A percentile compares a stretch with the other conserved stretches of the same genome.
Conservation (phyloP, 495 filamentous ascomycete genomes). For the Chaetomium fimeti region DNA sequence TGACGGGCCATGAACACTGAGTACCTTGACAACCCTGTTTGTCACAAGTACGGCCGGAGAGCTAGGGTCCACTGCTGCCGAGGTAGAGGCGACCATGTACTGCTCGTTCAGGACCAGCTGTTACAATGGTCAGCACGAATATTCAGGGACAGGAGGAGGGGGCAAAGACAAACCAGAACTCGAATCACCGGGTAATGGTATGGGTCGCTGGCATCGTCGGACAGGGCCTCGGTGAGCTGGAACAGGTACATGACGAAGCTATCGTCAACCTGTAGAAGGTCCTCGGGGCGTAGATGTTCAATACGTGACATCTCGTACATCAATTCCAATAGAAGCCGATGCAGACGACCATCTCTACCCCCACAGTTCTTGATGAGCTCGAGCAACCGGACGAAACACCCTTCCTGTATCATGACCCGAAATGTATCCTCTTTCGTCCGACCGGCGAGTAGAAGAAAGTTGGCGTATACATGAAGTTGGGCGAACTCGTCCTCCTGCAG, state of each 20-base stretch:
- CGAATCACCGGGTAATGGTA: constrained; percentile 96
- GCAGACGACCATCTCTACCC: constrained; percentile 65
- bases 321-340: constrained; percentile 79
- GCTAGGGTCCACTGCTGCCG: constrained; percentile 54
- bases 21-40: constrained; percentile 87
- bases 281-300: constrained; percentile 73
- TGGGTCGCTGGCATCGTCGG: constrained; percentile 87
- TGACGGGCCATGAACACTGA: constrained; percentile 70
- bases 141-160: not conserved
- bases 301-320: constrained; percentile 97
- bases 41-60: constrained; percentile 59
- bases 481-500: constrained; percentile 83
- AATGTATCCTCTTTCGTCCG: constrained; percentile 74
- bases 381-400: constrained; percentile 76
- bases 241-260: constrained; percentile 82
- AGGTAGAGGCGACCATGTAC: constrained; percentile 80
- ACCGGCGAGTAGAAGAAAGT: constrained; percentile 89
- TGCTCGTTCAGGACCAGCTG: constrained; percentile 97
- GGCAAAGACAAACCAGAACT: constrained; percentile 65
- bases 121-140: constrained; percentile 6
- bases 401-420: constrained; percentile 81
- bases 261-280: constrained; percentile 80
- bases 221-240: constrained; percentile 81
- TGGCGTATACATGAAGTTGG: constrained; percentile 76
- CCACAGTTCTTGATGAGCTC: constrained; percentile 71